A percentile compares a stretch with the other conserved stretches of the same genome.
These are phyloP conservation scores for Saccharum officinarum DNA, from an alignment of 176 grass and related monocot genomes.

Conservation along the genomic window DNA sequence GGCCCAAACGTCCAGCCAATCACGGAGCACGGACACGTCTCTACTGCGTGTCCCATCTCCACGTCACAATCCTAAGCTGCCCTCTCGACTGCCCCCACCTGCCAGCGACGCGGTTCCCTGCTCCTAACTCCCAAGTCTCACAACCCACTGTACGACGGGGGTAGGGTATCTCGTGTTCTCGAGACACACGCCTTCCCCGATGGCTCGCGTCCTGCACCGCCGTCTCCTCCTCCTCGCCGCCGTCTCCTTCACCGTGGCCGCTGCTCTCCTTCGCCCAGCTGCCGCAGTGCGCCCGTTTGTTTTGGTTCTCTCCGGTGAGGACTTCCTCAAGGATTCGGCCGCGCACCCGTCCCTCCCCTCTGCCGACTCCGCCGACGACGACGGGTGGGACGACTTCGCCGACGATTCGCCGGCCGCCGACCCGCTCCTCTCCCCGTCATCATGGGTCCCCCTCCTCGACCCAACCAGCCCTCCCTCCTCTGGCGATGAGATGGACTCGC, in stretches of 20 bases:
- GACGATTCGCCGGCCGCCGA: slow-evolving; percentile 45
- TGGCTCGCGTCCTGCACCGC: slow-evolving; percentile 40
- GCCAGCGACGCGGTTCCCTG: slow-evolving; percentile 22
- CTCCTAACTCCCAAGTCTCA: background rate
- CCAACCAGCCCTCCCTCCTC: slow-evolving; percentile 36
- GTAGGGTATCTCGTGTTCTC: slow-evolving; percentile 34
- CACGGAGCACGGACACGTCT: slow-evolving; percentile 46
- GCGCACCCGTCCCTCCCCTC: slow-evolving; percentile 50
- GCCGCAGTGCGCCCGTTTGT: slow-evolving; percentile 60
- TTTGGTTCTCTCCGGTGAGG: slow-evolving; percentile 73
- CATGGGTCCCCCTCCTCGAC: slow-evolving; percentile 76
- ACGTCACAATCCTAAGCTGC: slow-evolving; percentile 14
- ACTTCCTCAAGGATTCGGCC: slow-evolving; percentile 71
- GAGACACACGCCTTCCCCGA: slow-evolving; percentile 17
- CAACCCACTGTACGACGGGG: background rate
- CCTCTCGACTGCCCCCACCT: background rate
- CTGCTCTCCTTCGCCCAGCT: slow-evolving; percentile 31
- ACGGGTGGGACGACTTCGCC: slow-evolving; percentile 90
- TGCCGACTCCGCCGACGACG: slow-evolving; percentile 30
- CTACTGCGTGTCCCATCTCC: background rate
- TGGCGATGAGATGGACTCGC: slow-evolving; percentile 37
- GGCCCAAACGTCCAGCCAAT: slow-evolving; percentile 35
- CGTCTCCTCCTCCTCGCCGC: slow-evolving; percentile 37
- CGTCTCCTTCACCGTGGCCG: background rate
- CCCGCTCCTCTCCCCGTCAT: slow-evolving; percentile 51